Conservation (phyloP, 1,284 basidiomycete genomes). For the Pyrrhoderma lamaoense region DNA sequence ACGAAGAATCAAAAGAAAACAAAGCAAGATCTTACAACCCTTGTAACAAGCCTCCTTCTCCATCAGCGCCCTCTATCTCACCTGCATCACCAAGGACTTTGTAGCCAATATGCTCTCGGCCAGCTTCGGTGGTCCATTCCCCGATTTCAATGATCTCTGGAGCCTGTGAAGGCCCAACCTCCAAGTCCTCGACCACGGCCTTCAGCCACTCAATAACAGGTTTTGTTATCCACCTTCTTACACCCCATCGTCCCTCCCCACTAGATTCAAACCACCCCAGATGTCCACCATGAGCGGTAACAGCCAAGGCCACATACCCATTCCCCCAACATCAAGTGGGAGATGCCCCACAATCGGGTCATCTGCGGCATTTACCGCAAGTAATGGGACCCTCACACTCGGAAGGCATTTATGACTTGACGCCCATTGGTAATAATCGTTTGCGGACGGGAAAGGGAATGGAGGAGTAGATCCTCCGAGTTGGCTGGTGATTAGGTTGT, state of each 20-base stretch:
- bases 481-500: conserved; percentile 60
- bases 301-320: conserved; percentile 59
- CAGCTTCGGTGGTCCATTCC: conserved; percentile 52
- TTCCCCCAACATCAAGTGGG: conserved; percentile 54
- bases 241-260: conserved; percentile 30
- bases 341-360: conserved; percentile 78
- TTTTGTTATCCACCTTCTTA: conserved; percentile 61
- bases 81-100: conserved; percentile 34
- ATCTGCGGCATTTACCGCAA: conserved; percentile 85
- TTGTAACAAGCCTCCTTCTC: conserved; percentile 33
- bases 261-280: conserved; percentile 82
- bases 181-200: conserved; percentile 48
- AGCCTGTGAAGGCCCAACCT: conserved; percentile 29
- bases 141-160: conserved; percentile 32
- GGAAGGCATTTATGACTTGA: conserved; percentile 46
- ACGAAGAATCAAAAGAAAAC: too few relatives aligned
- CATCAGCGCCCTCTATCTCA: conserved; percentile 33
- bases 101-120: conserved; percentile 42
- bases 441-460: conserved; percentile 72
- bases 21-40: conserved; percentile 32
- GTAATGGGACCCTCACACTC: conserved; percentile 60
- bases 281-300: conserved; percentile 84
- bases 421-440: conserved; percentile 80
- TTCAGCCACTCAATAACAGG: conserved; percentile 74
- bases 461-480: conserved; percentile 74